A percentile compares a stretch with the other conserved stretches of the same genome.
Evolutionary conservation across 495 filamentous ascomycete genomes (phyloP).

Genomic region (Hypoxylon perforatum): DNA sequence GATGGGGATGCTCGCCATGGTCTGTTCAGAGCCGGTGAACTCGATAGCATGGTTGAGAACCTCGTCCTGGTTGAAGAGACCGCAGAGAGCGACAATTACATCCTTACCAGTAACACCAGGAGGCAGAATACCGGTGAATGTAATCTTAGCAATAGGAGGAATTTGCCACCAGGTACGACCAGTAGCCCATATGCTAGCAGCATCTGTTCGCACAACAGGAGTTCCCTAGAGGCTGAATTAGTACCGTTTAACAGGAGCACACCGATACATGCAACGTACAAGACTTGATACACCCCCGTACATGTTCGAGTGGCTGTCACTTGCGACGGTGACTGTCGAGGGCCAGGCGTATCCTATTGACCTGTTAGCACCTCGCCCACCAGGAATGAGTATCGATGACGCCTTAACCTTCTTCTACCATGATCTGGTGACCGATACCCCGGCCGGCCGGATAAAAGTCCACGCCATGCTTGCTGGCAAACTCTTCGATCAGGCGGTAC

Average conservation of each 20-base stretch:
- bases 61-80: conserved; percentile 87
- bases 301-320: conserved; percentile 87
- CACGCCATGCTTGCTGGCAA: conserved; percentile 82
- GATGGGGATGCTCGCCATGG: conserved; percentile 77
- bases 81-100: conserved; percentile 90
- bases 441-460: conserved; percentile 80
- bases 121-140: conserved; percentile 78
- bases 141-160: conserved; percentile 85
- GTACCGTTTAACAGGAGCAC: neutral
- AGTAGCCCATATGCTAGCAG: conserved; percentile 87
- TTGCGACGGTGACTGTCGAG: conserved; percentile 83
- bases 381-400: conserved; percentile 35
- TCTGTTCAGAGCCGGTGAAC: conserved; percentile 83
- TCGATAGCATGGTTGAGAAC: conserved; percentile 95
- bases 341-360: conserved; percentile 70
- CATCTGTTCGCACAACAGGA: conserved; percentile 88
- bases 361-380: conserved; percentile 46
- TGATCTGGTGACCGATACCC: conserved; percentile 91
- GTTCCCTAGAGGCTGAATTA: conserved; percentile 66
- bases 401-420: conserved; percentile 85
- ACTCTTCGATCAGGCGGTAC: conserved; percentile 85
- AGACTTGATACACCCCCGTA: conserved; percentile 84
- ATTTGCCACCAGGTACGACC: conserved; percentile 89
- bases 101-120: conserved; percentile 93
- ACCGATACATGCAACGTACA: neutral